These are phyloP conservation scores for Bruguiera hainesii DNA, from an alignment of 441 rosid species.

Conservation along the genomic window DNA sequence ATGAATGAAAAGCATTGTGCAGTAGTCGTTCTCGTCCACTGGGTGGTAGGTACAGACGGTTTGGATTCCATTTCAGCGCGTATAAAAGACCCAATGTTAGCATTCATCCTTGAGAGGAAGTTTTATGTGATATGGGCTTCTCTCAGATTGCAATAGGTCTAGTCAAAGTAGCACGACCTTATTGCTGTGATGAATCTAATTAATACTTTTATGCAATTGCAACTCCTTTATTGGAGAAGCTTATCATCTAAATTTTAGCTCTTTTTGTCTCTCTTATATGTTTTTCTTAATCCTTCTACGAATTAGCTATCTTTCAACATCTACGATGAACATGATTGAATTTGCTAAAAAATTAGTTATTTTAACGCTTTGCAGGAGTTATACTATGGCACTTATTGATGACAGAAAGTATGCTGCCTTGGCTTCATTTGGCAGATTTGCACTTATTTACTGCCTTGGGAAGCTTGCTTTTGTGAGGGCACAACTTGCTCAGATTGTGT, in stretches of 20 bases:
- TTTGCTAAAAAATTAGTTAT: neutral
- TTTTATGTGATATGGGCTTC: neutral
- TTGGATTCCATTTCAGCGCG: neutral
- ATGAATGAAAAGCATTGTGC: too few relatives aligned
- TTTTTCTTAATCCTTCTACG: neutral
- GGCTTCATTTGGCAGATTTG: conserved; percentile 82
- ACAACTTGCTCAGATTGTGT: conserved; percentile 2
- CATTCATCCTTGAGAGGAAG: too few relatives aligned
- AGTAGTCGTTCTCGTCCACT: too few relatives aligned
- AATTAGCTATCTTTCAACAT: neutral
- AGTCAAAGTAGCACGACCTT: neutral
- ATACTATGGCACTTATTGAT: conserved; percentile 57
- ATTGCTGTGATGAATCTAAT: neutral
- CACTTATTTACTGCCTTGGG: conserved; percentile 85
- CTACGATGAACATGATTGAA: neutral
- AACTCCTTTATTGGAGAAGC: neutral
- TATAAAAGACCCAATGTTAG: neutral
- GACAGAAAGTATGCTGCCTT: conserved; percentile 50
- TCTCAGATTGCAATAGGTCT: neutral
- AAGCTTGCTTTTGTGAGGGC: conserved; percentile 60
- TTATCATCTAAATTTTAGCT: neutral
- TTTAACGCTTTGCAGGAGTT: conserved; percentile 43
- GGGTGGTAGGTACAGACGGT: too few relatives aligned
- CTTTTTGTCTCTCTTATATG: neutral
- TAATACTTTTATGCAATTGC: neutral